A percentile compares a stretch with the other conserved stretches of the same genome.
These are phyloP conservation scores for Cadophora sp. DNA, from an alignment of 2,329 filamentous ascomycete species.

Conservation along the genomic window DNA sequence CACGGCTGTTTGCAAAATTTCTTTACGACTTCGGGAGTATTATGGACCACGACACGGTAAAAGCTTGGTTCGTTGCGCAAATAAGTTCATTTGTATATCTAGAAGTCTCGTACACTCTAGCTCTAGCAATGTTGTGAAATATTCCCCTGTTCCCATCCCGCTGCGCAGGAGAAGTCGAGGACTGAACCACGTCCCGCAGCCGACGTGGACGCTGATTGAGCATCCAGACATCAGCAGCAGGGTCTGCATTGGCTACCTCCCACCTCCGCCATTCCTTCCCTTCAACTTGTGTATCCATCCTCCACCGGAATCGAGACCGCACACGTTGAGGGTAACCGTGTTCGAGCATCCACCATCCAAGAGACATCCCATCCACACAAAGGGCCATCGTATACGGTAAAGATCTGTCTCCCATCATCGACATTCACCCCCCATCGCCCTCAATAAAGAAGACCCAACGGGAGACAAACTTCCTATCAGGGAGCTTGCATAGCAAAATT, in stretches of 20 bases:
- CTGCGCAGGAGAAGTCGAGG: no score
- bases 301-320: background rate
- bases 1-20: no score
- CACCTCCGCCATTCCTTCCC: background rate
- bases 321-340: background rate
- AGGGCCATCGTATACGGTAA: constrained; percentile 14
- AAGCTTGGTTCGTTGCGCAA: no score
- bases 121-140: no score
- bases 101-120: no score
- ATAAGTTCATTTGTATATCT: no score
- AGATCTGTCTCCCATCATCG: constrained; percentile 70
- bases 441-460: constrained; percentile 73
- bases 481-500: constrained; percentile 51
- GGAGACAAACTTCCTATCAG: constrained; percentile 74
- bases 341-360: background rate
- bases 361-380: background rate
- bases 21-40: no score
- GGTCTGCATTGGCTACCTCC: no score
- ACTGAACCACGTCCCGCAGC: no score
- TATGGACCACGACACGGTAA: no score
- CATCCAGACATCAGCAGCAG: background rate
- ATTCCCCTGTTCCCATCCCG: no score
- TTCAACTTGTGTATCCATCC: background rate
- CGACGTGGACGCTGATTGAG: constrained; percentile 1
- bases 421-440: constrained; percentile 74